Evolutionary conservation across 345 rosid genomes (phyloP), one percentile per base, ranked within the genome.

Genomic region (Euclidium syriacum): DNA sequence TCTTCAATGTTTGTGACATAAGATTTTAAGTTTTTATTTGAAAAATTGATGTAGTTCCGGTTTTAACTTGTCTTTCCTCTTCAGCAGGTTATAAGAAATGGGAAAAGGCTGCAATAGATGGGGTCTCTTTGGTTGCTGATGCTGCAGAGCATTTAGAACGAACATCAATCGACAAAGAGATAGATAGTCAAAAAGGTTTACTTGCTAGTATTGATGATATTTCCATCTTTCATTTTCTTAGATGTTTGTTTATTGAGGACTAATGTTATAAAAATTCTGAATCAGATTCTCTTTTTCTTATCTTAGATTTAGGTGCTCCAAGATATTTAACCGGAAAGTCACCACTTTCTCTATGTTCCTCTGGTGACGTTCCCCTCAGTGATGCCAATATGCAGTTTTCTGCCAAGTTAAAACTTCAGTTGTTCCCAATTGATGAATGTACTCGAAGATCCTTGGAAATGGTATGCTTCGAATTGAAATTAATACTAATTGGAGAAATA

Each of bases 71-170:
- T 72, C 62, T 63, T 62, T 39, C 64, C 65, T 78, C 81, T 16
- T 72, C 92, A 62, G 81, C 84, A 59, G 91, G 92, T 53, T 95
- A 84, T 64, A 86, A 73, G 69, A 90, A 83, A 68, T 95, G 99
- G 99, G 99, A 95, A 82, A 81, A 83, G 76, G 97, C 97, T 71
- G 99, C 97, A 32, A 90, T 86, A 58, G 97, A 95, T 73, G 99
- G 99, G 58, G 99, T 90, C 78, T 90, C 99, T 53, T 78, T 95
- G 80, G 99, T 90, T 73, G 99, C 99, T 61, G 97, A 90, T 72
- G 99, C 99, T 71, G 97, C 99, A 64, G 99, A 87, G 74, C 99
- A 95, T 78, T 75, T 95, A 73, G 97, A 95, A 74, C 85, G 85
- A 65, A 64, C 83, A 22, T 68, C 80, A 43, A 70, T 62, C 57